phyloP scores from a whole-genome alignment of 352 stramenopile species.

The Pythium utonaiense region DNA sequence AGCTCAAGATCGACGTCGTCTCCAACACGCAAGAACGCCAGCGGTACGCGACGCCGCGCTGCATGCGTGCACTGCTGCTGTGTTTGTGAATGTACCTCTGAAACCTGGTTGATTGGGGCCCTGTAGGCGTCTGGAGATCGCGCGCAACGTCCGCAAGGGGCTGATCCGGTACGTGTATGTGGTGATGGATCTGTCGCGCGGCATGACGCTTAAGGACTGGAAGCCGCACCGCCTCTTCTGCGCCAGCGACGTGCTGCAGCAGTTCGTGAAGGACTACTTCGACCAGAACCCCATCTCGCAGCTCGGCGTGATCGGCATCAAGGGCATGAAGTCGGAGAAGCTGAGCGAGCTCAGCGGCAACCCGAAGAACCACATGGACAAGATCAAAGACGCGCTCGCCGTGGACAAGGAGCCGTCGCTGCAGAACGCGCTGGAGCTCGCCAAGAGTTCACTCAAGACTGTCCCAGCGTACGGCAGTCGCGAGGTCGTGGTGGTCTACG shows the following conservation, averaged over 20 bases:
- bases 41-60: constrained; percentile 38
- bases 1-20: constrained; percentile 71
- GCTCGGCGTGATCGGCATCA: constrained; percentile 87
- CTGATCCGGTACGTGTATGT: constrained; percentile 87
- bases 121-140: constrained; percentile 65
- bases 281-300: constrained; percentile 94
- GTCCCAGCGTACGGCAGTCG: constrained; percentile 82
- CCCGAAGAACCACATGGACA: constrained; percentile 81
- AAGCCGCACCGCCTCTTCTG: constrained; percentile 78
- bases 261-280: constrained; percentile 91
- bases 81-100: too few species aligned
- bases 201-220: constrained; percentile 86
- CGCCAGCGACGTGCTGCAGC: constrained; percentile 62
- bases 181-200: constrained; percentile 81
- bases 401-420: constrained; percentile 88
- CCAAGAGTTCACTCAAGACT: constrained; percentile 89
- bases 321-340: constrained; percentile 89
- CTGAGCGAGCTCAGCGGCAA: constrained; percentile 90
- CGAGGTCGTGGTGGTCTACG: constrained; percentile 94
- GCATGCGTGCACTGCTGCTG: too few species aligned
- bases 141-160: constrained; percentile 80
- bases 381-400: constrained; percentile 55
- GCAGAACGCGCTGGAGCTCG: constrained; percentile 90
- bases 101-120: neutral
- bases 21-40: constrained; percentile 68